Percentiles rank a stretch among this genome's conserved stretches.
Evolutionary conservation across 371 early-diverging fungal genomes (phyloP).

Genomic region (Mucor lusitanicus): DNA sequence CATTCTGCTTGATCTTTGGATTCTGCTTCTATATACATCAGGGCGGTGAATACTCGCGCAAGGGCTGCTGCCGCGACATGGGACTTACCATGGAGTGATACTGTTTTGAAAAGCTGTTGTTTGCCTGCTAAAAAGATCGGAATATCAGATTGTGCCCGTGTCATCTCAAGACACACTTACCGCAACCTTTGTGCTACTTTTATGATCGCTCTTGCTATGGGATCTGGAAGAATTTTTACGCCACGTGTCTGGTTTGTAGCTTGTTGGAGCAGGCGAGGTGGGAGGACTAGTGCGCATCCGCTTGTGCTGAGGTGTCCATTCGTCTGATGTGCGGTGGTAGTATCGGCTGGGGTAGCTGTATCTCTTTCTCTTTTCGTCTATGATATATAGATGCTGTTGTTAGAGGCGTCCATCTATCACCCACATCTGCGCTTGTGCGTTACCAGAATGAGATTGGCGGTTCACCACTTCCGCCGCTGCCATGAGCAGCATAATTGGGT

Average conservation of each 20-base stretch:
- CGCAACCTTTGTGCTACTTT: slow-evolving; percentile 7
- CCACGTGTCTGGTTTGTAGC: slow-evolving; percentile 11
- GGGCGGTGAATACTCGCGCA: neutral
- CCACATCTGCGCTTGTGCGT: neutral
- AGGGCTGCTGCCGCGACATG: neutral
- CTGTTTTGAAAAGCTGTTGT: slow-evolving; percentile 21
- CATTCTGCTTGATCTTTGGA: slow-evolving; percentile 54
- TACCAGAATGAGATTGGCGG: slow-evolving; percentile 9
- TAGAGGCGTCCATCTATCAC: neutral
- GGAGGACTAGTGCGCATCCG: slow-evolving; percentile 19
- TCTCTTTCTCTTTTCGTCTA: slow-evolving; percentile 5
- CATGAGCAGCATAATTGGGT: slow-evolving; percentile 48
- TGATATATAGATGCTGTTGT: neutral
- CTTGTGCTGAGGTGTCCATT: neutral
- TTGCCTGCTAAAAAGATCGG: neutral
- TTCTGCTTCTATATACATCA: slow-evolving; percentile 41
- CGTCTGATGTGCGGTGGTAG: slow-evolving; percentile 11
- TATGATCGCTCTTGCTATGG: slow-evolving; percentile 9
- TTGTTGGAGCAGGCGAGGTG: slow-evolving; percentile 16
- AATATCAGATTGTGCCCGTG: neutral
- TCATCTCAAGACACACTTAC: neutral
- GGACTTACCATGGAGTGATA: slow-evolving; percentile 30
- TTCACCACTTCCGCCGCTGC: slow-evolving; percentile 50
- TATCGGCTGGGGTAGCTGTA: slow-evolving; percentile 7
- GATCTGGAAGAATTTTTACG: slow-evolving; percentile 9